Percentiles rank a stretch among this genome's conserved stretches.
Conservation (phyloP, 1,284 basidiomycete species). For the Volvariella surrecta region DNA sequence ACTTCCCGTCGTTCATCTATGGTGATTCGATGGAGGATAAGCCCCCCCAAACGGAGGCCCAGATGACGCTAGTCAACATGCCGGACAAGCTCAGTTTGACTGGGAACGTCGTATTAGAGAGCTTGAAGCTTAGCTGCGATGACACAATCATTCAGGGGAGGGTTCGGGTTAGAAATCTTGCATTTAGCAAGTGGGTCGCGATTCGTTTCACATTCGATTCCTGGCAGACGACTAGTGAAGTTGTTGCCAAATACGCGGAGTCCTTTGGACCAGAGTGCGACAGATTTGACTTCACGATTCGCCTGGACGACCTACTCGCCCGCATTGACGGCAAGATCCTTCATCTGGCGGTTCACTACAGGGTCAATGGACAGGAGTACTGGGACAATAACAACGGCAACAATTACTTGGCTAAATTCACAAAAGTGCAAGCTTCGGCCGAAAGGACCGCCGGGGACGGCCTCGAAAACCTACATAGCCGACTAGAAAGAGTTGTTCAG, state of each 20-base stretch:
- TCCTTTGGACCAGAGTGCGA: slow-evolving; percentile 60
- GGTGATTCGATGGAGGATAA: slow-evolving; percentile 32
- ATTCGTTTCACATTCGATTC: slow-evolving; percentile 90
- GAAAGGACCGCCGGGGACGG: slow-evolving; percentile 15
- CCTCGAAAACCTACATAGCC: slow-evolving; percentile 41
- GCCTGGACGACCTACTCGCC: slow-evolving; percentile 52
- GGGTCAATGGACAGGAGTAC: slow-evolving; percentile 60
- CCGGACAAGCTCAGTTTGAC: slow-evolving; percentile 23
- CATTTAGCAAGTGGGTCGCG: slow-evolving; percentile 84
- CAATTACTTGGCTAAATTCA: slow-evolving; percentile 74
- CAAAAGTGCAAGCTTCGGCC: slow-evolving; percentile 16
- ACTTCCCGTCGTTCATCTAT: slow-evolving; percentile 58
- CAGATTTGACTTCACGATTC: slow-evolving; percentile 59
- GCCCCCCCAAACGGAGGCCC: slow-evolving; percentile 25
- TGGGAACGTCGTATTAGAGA: slow-evolving; percentile 45
- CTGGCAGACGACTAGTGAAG: slow-evolving; percentile 96
- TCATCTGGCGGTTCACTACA: slow-evolving; percentile 76
- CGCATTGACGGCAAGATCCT: slow-evolving; percentile 85
- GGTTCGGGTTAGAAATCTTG: slow-evolving; percentile 78
- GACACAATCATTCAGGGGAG: slow-evolving; percentile 53
- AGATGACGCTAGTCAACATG: slow-evolving; percentile 50
- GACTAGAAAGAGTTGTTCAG: slow-evolving; percentile 49
- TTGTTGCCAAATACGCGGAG: slow-evolving; percentile 72
- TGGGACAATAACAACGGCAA: slow-evolving; percentile 89
- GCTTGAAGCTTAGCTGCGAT: slow-evolving; percentile 53